phyloP scores from a whole-genome alignment of 2,329 filamentous ascomycete species.

The Fusarium setosum region DNA sequence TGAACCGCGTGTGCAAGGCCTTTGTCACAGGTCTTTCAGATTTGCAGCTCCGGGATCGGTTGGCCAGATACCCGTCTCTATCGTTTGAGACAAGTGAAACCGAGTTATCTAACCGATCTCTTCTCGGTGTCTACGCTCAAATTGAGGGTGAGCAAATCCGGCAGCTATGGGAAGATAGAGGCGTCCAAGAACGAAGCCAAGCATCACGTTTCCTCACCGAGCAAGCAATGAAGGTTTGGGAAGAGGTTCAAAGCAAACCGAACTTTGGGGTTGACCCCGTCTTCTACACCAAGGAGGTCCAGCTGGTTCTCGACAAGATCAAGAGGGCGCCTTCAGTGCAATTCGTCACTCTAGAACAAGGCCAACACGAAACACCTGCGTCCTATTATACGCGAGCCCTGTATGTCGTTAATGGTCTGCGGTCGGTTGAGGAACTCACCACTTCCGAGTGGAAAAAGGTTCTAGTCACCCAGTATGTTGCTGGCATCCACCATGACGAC shows the following conservation, averaged over 20 bases:
- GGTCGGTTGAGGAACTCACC: constrained; percentile 9
- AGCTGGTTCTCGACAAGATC: constrained; percentile 59
- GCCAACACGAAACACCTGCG: constrained; percentile 61
- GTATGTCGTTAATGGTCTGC: constrained; percentile 36
- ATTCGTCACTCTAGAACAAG: constrained; percentile 64
- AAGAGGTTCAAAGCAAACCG: constrained; percentile 52
- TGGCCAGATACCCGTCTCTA: constrained; percentile 62
- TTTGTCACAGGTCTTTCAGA: constrained; percentile 67
- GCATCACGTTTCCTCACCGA: constrained; percentile 44
- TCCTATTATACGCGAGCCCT: constrained; percentile 60
- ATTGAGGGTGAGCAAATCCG: constrained; percentile 67
- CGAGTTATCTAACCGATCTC: constrained; percentile 55
- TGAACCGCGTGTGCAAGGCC: constrained; percentile 63
- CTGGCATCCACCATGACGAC: constrained; percentile 61
- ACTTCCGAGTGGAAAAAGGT: constrained; percentile 12
- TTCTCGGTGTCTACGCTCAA: constrained; percentile 65
- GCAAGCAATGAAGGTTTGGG: constrained; percentile 58
- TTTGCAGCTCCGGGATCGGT: constrained; percentile 54
- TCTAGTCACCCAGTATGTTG: constrained; percentile 59
- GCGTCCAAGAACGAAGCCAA: constrained; percentile 30
- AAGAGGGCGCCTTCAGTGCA: constrained; percentile 65
- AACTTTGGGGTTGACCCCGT: constrained; percentile 59
- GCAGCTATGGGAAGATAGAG: constrained; percentile 49
- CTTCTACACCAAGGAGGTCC: constrained; percentile 64
- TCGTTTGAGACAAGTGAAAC: constrained; percentile 45